phyloP scores from a whole-genome alignment of 441 rosid species.

The Croton setiger region DNA sequence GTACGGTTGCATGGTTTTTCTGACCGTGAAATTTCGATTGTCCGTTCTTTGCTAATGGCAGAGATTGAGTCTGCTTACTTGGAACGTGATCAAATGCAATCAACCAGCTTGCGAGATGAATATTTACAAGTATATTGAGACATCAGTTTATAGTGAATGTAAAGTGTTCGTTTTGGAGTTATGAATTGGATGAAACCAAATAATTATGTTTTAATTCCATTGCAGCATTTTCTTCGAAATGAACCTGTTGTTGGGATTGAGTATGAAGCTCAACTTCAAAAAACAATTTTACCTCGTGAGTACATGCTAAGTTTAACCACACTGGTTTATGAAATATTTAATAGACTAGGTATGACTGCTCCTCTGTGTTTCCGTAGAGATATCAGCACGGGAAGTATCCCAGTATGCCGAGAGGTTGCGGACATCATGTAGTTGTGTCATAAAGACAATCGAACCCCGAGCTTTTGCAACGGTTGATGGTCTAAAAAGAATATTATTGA shows the following conservation, averaged over 20 bases:
- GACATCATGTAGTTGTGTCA: constrained; percentile 75
- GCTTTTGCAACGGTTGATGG: constrained; percentile 68
- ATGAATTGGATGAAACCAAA: background rate
- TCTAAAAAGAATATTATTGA: constrained; percentile 46
- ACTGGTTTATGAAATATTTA: constrained; percentile 16
- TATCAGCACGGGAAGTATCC: constrained; percentile 74
- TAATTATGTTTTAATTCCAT: constrained; percentile 21
- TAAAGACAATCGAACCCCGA: constrained; percentile 83
- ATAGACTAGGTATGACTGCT: constrained; percentile 14
- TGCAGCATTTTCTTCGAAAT: constrained; percentile 86
- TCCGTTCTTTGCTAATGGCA: constrained; percentile 77
- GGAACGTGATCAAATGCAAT: constrained; percentile 93
- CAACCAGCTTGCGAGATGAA: constrained; percentile 85
- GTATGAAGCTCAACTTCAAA: constrained; percentile 91
- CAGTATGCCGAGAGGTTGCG: constrained; percentile 69
- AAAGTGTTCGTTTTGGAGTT: constrained; percentile 7
- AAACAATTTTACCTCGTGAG: constrained; percentile 88
- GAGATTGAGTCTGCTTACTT: constrained; percentile 96
- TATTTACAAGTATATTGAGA: constrained; percentile 63
- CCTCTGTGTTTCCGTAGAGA: constrained; percentile 43
- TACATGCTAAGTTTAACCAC: constrained; percentile 22
- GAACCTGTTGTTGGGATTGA: constrained; percentile 96
- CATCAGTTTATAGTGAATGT: constrained; percentile 7
- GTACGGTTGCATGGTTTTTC: constrained; percentile 89
- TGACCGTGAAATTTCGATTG: constrained; percentile 83